Evolutionary conservation across 805 yeast species (phyloP).

Genomic region (Metschnikowia peoriensis): DNA sequence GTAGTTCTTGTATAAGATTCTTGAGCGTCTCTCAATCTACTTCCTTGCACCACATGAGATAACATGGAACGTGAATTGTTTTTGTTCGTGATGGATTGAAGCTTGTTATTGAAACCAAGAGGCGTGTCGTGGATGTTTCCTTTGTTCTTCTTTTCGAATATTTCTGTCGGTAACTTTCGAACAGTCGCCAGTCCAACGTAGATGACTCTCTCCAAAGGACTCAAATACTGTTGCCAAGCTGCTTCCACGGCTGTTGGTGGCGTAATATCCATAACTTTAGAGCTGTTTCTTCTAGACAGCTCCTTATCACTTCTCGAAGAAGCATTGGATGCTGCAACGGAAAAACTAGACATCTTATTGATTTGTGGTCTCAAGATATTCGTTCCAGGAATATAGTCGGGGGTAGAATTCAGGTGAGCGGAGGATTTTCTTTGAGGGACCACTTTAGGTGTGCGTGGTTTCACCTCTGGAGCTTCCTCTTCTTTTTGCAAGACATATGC

Average conservation of each 20-base stretch:
- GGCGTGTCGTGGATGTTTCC: constrained; percentile 63
- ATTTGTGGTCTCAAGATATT: constrained; percentile 54
- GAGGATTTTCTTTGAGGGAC: not conserved
- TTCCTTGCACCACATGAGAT: constrained; percentile 40
- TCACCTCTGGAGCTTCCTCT: constrained; percentile 5
- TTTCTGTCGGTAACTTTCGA: constrained; percentile 42
- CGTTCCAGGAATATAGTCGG: constrained; percentile 56
- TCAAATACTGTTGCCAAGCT: constrained; percentile 57
- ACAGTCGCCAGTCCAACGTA: constrained; percentile 29
- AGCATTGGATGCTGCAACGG: constrained; percentile 15
- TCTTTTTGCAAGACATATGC: constrained; percentile 38
- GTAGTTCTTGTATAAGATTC: constrained; percentile 1
- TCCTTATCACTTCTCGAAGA: constrained; percentile 15
- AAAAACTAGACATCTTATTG: constrained; percentile 31
- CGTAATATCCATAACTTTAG: constrained; percentile 37
- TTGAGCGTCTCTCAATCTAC: constrained; percentile 12
- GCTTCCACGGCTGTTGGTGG: constrained; percentile 54
- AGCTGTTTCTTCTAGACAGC: constrained; percentile 18
- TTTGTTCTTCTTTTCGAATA: constrained; percentile 54
- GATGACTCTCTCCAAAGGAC: constrained; percentile 56
- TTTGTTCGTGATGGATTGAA: constrained; percentile 20
- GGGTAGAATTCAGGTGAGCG: not conserved
- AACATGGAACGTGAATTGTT: constrained; percentile 27
- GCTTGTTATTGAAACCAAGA: constrained; percentile 35
- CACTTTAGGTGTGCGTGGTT: constrained; percentile 11